Evolutionary conservation across 345 rosid species (phyloP), one percentile per base, ranked within the genome.

Genomic region (Eucalyptus shirleyi): DNA sequence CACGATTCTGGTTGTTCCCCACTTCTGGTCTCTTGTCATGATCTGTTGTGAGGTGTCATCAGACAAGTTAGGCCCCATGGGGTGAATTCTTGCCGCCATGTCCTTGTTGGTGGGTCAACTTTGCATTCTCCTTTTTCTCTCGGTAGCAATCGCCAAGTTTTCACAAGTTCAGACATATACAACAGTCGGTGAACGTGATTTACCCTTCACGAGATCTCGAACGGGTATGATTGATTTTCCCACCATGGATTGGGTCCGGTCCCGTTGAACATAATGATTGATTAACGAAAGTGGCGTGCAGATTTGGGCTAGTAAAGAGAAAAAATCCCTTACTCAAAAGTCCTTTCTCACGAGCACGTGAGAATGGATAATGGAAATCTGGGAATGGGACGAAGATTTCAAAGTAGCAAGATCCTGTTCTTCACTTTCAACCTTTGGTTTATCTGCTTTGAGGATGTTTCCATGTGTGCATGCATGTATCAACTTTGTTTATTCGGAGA

Each of bases 61-160:
- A 88, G 93, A 90, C 93, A 92, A 21, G 86, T 32, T 56, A 81
- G 93, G 90, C 91, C 94, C 91, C 88, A 87, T 40, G 88, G 60
- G 21, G 89, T 87, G 87, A 90, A 87, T 90, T 91, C 93, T 91
- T 87, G 87, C 88, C 88, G 80, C 90, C 86, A 40, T 85, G 89
- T 91, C 92, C 77, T 89, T 77, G 47, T 77, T 77, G 83, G 12
- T 40, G 85, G 85, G 47, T 21, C 85, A 40, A 42, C 44, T 77
- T 40, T 37, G 47, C 24, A 11, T 77, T 40, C 47, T 77, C 45
- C 47, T 40, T 72, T 69, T 77, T 40, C 85, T 6, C 85, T 77
- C 15, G 8, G 47, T 42, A 40, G 30, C 24, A 21, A 12, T 40
- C 30, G 30, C 85, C 5, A 40, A 77, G 47, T 23, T 34, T 40